Evolutionary conservation across 1,284 basidiomycete species (phyloP), one percentile per base, ranked within the genome.

Genomic region (Sporisorium scitamineum): DNA sequence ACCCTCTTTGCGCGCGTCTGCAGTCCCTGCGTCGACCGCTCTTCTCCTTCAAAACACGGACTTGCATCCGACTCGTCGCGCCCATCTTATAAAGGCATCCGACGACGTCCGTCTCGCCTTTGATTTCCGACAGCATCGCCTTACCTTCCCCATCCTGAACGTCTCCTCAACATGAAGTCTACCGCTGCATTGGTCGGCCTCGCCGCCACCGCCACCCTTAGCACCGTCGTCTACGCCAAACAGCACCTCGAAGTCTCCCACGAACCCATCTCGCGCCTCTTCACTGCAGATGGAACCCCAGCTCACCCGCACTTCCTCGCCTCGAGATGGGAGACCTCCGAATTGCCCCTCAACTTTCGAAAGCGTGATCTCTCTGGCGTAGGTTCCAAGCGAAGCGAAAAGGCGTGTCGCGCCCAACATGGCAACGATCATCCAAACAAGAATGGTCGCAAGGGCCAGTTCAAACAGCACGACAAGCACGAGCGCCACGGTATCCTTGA

Each of bases 291-390:
- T 47, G 65, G 65, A 34, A 60, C 32, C 8, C 62, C 68, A 14
- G 45, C 61, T 26, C 68, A 74, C 26, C 68, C 68, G 3, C 31
- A 61, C 48, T 74, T 76, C 59, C 66, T 76, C 31, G 47, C 54
- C 41, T 63, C 61, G 2, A 48, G 74, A 61, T 76, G 73, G 73
- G 63, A 71, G 26, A 59, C 69, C 27, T 76, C 74, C 34, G 57
- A 66, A 11, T 42, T 71, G 5, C 61, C 68, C 13, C 69, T 76
- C 61, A 62, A 65, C 39, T 76, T 66, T 56, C 72, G 67, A 16
- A 70, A 72, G 53, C 73, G 70, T 11, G 34, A 62, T n/a, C 20
- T 69, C 27, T 69, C 65, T 26, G 61, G 61, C 13, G 42, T 54
- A 9, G 61, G 58, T 26, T 70, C 69, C 45, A 73, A 63, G 48